These are phyloP conservation scores for Brettanomyces nanus DNA, from an alignment of 805 yeast genomes.

Conservation along the genomic window DNA sequence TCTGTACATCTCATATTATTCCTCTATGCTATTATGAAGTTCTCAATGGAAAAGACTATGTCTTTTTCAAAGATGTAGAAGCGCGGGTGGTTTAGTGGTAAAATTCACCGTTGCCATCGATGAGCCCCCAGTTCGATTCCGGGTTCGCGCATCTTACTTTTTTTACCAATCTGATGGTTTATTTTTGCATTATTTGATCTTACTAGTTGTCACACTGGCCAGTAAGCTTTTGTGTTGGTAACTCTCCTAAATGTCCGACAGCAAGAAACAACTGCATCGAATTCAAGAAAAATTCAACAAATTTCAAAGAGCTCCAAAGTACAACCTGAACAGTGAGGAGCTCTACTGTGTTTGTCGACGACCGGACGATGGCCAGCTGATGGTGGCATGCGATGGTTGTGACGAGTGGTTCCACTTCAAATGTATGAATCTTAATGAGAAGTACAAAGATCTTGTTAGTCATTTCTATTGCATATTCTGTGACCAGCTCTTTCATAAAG, in stretches of 20 bases:
- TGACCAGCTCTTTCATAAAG: slow-evolving; percentile 36
- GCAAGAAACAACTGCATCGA: slow-evolving; percentile 8
- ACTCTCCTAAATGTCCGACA: no score
- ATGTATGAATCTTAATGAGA: slow-evolving; percentile 55
- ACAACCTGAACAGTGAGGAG: slow-evolving; percentile 47
- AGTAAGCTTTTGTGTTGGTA: no score
- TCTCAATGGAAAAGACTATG: no score
- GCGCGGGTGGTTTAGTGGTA: slow-evolving; percentile 24
- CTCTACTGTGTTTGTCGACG: slow-evolving; percentile 70
- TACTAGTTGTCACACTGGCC: background rate
- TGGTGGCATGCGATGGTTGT: slow-evolving; percentile 94
- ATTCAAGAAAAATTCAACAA: slow-evolving; percentile 23
- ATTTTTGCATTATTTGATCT: background rate
- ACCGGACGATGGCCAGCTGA: slow-evolving; percentile 71
- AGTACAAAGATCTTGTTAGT: slow-evolving; percentile 47
- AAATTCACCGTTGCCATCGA: slow-evolving; percentile 23
- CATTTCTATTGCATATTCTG: slow-evolving; percentile 72
- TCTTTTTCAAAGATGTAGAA: no score
- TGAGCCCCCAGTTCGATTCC: slow-evolving; percentile 24
- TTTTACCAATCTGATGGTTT: background rate
- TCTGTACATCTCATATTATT: no score
- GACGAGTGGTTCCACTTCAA: slow-evolving; percentile 91
- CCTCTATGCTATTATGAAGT: no score
- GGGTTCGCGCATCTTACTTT: slow-evolving; percentile 18
- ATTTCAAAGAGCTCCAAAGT: slow-evolving; percentile 28